phyloP scores from a whole-genome alignment of 2,329 filamentous ascomycete species.

The Xylariaceae sp. region DNA sequence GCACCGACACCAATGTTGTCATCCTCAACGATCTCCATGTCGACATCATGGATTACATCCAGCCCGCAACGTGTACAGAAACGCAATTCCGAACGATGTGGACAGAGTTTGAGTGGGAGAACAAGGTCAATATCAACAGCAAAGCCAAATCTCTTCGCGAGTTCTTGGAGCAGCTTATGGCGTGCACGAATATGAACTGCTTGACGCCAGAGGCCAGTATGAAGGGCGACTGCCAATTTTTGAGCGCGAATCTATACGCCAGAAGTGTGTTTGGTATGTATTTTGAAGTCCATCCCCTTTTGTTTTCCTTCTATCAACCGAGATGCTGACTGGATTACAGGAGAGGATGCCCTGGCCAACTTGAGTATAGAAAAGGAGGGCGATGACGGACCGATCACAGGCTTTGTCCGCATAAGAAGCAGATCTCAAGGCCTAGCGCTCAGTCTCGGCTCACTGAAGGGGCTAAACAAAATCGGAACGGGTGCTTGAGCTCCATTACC shows the following conservation, averaged over 20 bases:
- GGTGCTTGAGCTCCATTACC: conserved; percentile 24
- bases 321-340: conserved; percentile 46
- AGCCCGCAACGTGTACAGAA: conserved; percentile 92
- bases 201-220: conserved; percentile 93
- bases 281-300: conserved; percentile 1
- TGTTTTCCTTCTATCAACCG: neutral
- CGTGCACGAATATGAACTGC: conserved; percentile 97
- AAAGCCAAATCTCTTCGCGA: conserved; percentile 89
- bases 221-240: conserved; percentile 95
- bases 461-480: conserved; percentile 74
- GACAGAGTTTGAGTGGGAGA: conserved; percentile 99
- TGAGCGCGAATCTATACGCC: conserved; percentile 95
- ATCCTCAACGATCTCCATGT: conserved; percentile 98
- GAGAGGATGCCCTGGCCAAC: conserved; percentile 96
- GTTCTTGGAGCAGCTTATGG: conserved; percentile 93
- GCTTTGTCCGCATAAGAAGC: conserved; percentile 96
- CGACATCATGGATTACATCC: conserved; percentile 99
- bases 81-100: conserved; percentile 99
- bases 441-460: conserved; percentile 90
- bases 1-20: conserved; percentile 90
- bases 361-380: conserved; percentile 97
- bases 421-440: conserved; percentile 91
- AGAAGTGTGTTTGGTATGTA: conserved; percentile 94
- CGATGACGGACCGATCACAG: conserved; percentile 89
- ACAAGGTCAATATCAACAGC: conserved; percentile 99